Conservation (phyloP, 225 moss, liverwort and hornwort species). For the Polytrichum formosum region DNA sequence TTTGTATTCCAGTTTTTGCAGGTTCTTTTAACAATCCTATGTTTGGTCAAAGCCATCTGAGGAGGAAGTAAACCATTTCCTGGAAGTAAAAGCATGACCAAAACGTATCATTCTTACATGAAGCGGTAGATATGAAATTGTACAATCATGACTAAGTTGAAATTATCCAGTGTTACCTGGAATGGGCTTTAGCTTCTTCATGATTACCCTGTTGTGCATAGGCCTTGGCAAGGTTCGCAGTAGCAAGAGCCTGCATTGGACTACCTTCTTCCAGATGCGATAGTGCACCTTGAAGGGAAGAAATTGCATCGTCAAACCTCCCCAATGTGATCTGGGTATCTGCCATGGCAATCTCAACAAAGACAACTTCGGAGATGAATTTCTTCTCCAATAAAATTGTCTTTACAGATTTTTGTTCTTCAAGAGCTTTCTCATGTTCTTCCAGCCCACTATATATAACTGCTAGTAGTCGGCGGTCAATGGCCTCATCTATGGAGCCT, state of each 20-base stretch:
- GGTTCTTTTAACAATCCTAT: no score
- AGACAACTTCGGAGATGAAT: slow-evolving; percentile 65
- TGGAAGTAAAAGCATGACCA: no score
- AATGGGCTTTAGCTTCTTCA: slow-evolving; percentile 50
- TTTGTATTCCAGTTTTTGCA: no score
- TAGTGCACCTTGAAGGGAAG: slow-evolving; percentile 62
- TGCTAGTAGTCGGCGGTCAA: slow-evolving; percentile 82
- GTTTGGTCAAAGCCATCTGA: no score
- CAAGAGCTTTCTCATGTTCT: slow-evolving; percentile 79
- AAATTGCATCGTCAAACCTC: slow-evolving; percentile 83
- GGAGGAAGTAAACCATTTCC: no score
- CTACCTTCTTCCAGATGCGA: slow-evolving; percentile 70
- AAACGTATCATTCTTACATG: no score
- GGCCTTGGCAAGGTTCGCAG: slow-evolving; percentile 86
- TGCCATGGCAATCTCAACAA: slow-evolving; percentile 90
- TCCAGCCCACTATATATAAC: slow-evolving; percentile 81
- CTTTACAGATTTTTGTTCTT: slow-evolving; percentile 64
- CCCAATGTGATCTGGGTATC: slow-evolving; percentile 82
- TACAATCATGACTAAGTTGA: background rate
- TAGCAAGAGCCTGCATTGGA: slow-evolving; percentile 62
- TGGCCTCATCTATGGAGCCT: slow-evolving; percentile 80
- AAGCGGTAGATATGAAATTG: no score
- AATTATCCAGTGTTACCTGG: slow-evolving; percentile 23
- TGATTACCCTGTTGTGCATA: slow-evolving; percentile 55
- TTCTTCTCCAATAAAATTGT: slow-evolving; percentile 54